Evolutionary conservation across 305 asterid genomes (phyloP), one percentile per base, ranked within the genome.

Genomic region (Ilex paraguariensis): DNA sequence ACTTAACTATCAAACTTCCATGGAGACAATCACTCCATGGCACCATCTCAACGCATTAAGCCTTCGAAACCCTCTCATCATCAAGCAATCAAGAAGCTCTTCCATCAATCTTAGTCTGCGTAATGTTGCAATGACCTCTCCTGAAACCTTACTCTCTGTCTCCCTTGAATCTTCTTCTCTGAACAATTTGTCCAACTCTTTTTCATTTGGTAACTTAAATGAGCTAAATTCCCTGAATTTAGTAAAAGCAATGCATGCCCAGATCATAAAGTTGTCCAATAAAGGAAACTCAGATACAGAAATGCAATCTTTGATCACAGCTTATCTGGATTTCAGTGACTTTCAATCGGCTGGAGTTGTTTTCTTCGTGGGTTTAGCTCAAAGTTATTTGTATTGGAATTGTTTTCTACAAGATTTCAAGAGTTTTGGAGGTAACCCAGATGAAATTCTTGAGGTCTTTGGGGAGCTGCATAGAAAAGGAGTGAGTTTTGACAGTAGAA

Each of bases 361-460:
- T 57, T 79, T 79, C 62, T 61, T 79, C 30, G 49, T 76, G 75
- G 84, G 72, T 51, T 73, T 67, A 59, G 61, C 54, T 5, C 70
- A 65, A 31, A 79, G 70, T 45, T 75, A 73, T 63, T 50, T 67
- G 60, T 56, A 54, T 7, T 73, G 76, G 75, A 70, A 70, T 44
- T 64, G 58, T 48, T 75, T 79, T 69, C 54, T 79, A 31, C 77
- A 68, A 40, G 76, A 79, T 51, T 72, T 70, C 36, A 67, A 45
- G 66, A 52, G 68, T 42, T 73, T 39, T 66, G 75, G 81, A 16
- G 81, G 81, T 17, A 66, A 50, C 74, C 81, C 79, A 21, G 10
- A 40, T 72, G 73, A 79, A 28, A 70, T 79, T 73, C 84, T 79
- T 54, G 74, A 67, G 49, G 81, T 79, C 67, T 72, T 79, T 45